A percentile compares a stretch with the other conserved stretches of the same genome.
These are phyloP conservation scores for Penstemon eatonii DNA, from an alignment of 257 asterid species.

Conservation along the genomic window DNA sequence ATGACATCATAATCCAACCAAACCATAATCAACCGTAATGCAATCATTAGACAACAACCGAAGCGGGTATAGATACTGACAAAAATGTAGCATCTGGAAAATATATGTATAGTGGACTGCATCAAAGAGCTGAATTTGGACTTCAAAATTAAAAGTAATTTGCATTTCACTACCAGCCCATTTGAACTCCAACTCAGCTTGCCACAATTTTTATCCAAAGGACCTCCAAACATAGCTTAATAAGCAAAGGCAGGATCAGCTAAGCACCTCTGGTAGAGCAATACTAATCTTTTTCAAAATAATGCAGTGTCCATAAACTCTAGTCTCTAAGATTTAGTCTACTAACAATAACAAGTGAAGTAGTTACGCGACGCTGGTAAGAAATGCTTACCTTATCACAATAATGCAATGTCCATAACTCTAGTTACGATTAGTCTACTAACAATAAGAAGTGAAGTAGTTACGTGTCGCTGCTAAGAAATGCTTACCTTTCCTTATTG, in stretches of 20 bases:
- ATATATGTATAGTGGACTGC: not conserved
- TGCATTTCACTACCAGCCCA: conserved; percentile 1
- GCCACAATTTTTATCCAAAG: conserved; percentile 5
- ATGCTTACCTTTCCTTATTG: conserved; percentile 61
- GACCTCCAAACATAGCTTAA: not conserved
- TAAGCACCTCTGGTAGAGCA: not conserved
- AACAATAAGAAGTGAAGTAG: too few relatives aligned
- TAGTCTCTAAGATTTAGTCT: too few relatives aligned
- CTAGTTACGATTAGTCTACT: too few relatives aligned
- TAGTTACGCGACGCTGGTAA: too few relatives aligned
- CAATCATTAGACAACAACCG: too few relatives aligned
- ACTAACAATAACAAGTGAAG: too few relatives aligned
- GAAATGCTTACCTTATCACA: too few relatives aligned
- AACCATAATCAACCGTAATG: too few relatives aligned
- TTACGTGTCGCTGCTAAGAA: conserved; percentile 6
- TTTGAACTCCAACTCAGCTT: not conserved
- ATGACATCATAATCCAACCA: too few relatives aligned
- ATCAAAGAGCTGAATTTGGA: too few relatives aligned
- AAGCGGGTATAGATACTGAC: not conserved
- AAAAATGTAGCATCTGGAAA: not conserved
- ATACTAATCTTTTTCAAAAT: not conserved
- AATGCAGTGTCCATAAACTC: conserved; percentile 18
- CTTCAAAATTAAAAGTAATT: not conserved
- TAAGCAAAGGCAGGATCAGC: not conserved
- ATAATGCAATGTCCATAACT: too few relatives aligned